Evolutionary conservation across 2,329 filamentous ascomycete species (phyloP).

Genomic region (Corinectria fuckeliana): DNA sequence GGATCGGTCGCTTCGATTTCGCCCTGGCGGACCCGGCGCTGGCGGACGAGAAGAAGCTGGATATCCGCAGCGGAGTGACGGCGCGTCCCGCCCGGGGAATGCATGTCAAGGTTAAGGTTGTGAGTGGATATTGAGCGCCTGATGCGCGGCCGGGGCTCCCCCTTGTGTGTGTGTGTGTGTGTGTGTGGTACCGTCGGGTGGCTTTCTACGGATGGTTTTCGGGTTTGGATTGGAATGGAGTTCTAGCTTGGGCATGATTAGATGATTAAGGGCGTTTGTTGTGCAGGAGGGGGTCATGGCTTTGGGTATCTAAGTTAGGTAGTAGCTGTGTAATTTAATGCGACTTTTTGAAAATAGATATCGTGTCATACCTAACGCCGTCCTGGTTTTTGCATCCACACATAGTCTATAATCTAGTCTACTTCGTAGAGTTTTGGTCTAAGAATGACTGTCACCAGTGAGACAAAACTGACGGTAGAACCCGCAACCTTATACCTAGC

Average conservation of each 20-base stretch:
- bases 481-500: constrained; percentile 1
- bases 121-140: constrained; percentile 66
- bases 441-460: neutral
- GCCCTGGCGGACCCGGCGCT: constrained; percentile 62
- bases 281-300: neutral
- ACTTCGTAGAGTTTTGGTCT: no score
- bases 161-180: no score
- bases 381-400: no score
- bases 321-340: no score
- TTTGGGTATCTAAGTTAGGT: neutral
- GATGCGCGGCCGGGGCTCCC: neutral
- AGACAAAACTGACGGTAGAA: neutral
- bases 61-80: constrained; percentile 75
- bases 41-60: constrained; percentile 69
- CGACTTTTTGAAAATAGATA: no score
- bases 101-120: constrained; percentile 67
- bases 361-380: no score
- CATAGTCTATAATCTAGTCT: no score
- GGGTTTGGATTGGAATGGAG: neutral
- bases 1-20: constrained; percentile 78
- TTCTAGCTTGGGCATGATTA: neutral
- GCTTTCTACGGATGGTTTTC: neutral
- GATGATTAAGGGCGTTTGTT: constrained; percentile 4
- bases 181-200: neutral
- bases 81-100: constrained; percentile 76